Base-by-base conservation (phyloP, 2,329 filamentous ascomycete species). In the Verticillium tricorpus region DNA sequence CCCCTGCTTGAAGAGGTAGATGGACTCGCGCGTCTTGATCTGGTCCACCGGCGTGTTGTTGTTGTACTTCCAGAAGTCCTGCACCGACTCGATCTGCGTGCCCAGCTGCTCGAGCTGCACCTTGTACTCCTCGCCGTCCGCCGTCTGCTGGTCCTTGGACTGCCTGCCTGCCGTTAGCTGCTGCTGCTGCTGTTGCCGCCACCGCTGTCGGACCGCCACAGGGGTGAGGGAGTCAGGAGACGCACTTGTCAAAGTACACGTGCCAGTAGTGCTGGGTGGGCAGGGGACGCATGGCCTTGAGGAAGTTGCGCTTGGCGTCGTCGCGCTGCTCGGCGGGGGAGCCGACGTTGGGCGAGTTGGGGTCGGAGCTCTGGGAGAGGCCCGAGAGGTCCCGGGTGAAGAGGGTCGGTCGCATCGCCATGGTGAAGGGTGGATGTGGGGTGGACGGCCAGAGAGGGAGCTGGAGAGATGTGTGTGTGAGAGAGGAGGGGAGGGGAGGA, bases 11-110 rank as follows among this genome's bases (percentile, higher is more conserved):
- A 93, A 93, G 67, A 93, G 82, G 73, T 93, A 91, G 66, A 93
- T 84, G 56, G 87, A 89, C 76, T 93, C 89, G 70, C 89, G 87
- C 80, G 90, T 87, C 75, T 89, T 89, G 75, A 93, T 87, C 73
- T 88, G 85, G 62, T 89, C 85, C 70, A 92, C 88, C 17, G 90
- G 90, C 45, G 89, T 91, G 76, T 93, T 92, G 78, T 93, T 93
- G 78, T 88, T 87, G 77, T 92, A 90, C 64, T 89, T 85, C 87
- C 90, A 93, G 74, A 93, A 93, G 73, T 93, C 91, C 83, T 93
- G 91, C 54, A 93, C 85, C 22, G 89, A 91, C 79, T 91, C 90
- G 75, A 93, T 88, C 75, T 85, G 83, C 57, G 78, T 77, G 69
- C 83, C 85, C 25, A 89, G 82, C 77, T 87, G 82, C 72, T 89